Evolutionary conservation across 1,139 yeast species (phyloP), one percentile per base, ranked within the genome.

Genomic region (Protomyces inouyei): DNA sequence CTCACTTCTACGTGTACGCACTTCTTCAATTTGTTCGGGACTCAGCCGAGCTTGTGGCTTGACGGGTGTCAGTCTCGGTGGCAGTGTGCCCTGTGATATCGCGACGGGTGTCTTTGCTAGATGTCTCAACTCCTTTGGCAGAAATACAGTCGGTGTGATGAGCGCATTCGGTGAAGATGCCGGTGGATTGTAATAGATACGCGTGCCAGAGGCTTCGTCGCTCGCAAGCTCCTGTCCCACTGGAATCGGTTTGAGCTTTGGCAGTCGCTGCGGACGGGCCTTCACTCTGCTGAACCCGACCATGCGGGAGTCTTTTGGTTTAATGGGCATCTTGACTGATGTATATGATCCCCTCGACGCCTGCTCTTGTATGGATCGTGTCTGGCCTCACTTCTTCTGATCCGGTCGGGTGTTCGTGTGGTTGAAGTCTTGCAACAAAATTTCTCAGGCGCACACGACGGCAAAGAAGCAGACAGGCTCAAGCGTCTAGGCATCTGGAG

Each of bases 151-250:
- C 9, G 65, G 65, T 4, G 65, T 64, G n/a, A 64, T 32, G 14
- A 14, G 52, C 23, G 54, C 48, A 57, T 57, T 55, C 3, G 65
- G 65, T 14, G 65, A 55, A 9, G 65, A 64, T 18, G 65, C 59
- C 3, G 65, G 65, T 3, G 65, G 65, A 23, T 64, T 64, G 43
- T 52, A 64, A 40, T 53, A 57, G 45, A 64, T 40, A 8, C 55
- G 48, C n/a, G 64, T 32, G 25, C 63, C 60, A 5, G 51, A 35
- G 3, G 38, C 28, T 9, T 14, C 57, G 32, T 57, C 59, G 43
- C 43, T 55, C 12, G 61, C 60, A 16, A 64, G 51, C n/a, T 37
- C 37, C 57, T 40, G 52, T 23, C 65, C 65, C 21, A 23, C 56
- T 21, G 65, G 64, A 2, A 64, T 52, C 3, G 65, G 37, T 23